phyloP scores from a whole-genome alignment of 345 rosid genomes.

The Brassica cretica region DNA sequence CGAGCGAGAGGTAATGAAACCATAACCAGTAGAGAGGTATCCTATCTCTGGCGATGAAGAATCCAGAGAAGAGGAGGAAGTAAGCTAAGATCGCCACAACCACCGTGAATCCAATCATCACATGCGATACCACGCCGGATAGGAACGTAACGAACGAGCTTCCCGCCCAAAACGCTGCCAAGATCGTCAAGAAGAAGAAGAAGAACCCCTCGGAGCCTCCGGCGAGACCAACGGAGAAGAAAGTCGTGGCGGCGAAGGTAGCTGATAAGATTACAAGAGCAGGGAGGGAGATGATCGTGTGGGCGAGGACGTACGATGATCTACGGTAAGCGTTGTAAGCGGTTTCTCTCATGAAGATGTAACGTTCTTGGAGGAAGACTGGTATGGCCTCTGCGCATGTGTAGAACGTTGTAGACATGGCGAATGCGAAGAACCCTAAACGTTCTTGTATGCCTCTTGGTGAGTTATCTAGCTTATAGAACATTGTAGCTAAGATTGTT shows the following conservation, averaged over 20 bases:
- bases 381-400: constrained; percentile 93
- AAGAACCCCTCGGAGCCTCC: constrained; percentile 69
- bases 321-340: constrained; percentile 89
- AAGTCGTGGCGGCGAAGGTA: constrained; percentile 68
- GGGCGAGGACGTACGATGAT: constrained; percentile 86
- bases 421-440: constrained; percentile 88
- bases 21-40: constrained; percentile 81
- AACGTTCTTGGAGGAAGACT: constrained; percentile 81
- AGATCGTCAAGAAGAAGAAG: constrained; percentile 65
- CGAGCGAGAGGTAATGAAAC: constrained; percentile 90
- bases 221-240: constrained; percentile 73
- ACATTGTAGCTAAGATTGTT: constrained; percentile 74
- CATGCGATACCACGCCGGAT: constrained; percentile 82
- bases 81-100: constrained; percentile 81
- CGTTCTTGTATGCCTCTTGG: constrained; percentile 88
- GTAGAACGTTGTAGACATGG: constrained; percentile 91
- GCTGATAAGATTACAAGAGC: constrained; percentile 63
- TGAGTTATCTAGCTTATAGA: constrained; percentile 74
- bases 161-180: constrained; percentile 91
- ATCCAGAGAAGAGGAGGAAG: constrained; percentile 87
- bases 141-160: constrained; percentile 86
- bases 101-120: constrained; percentile 79
- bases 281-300: constrained; percentile 66
- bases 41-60: constrained; percentile 76
- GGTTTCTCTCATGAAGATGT: constrained; percentile 97